Evolutionary conservation across 2,329 filamentous ascomycete species (phyloP).

Genomic region (Colletotrichum navitas): DNA sequence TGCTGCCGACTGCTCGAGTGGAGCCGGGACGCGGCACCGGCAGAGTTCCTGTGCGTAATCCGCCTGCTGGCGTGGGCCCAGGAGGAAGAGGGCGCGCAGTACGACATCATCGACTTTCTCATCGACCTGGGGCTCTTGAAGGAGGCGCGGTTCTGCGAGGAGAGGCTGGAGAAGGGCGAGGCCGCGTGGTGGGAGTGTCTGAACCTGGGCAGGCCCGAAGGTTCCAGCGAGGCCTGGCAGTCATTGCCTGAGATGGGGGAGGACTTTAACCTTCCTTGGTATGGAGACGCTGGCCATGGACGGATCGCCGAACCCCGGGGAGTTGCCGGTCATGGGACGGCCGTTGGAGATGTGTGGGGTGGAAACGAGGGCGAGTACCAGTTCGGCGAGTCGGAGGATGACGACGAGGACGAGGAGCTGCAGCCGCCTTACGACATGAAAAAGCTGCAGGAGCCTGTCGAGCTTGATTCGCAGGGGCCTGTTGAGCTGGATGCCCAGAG

Average conservation of each 20-base stretch:
- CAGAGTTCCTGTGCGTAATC: conserved; percentile 48
- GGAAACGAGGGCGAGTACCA: neutral
- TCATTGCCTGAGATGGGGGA: neutral
- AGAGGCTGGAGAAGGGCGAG: conserved; percentile 45
- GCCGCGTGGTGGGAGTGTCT: conserved; percentile 47
- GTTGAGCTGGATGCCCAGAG: neutral
- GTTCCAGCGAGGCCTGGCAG: too few relatives aligned
- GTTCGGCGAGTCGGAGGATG: neutral
- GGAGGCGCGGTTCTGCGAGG: conserved; percentile 48
- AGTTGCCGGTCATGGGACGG: neutral
- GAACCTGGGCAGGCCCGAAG: conserved; percentile 13
- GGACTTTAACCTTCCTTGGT: neutral
- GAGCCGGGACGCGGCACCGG: conserved; percentile 47
- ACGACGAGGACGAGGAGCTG: neutral
- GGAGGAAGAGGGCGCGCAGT: conserved; percentile 45
- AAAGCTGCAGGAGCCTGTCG: neutral
- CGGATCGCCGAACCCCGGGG: too few relatives aligned
- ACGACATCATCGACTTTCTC: conserved; percentile 54
- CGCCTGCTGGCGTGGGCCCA: conserved; percentile 44
- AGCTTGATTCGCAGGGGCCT: neutral
- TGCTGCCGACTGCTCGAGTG: conserved; percentile 50
- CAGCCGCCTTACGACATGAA: neutral
- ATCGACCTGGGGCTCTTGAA: conserved; percentile 50
- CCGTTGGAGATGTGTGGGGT: neutral
- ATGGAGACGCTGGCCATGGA: neutral